Conservation (phyloP, 257 asterid genomes). For the Fraxinus anomala region DNA sequence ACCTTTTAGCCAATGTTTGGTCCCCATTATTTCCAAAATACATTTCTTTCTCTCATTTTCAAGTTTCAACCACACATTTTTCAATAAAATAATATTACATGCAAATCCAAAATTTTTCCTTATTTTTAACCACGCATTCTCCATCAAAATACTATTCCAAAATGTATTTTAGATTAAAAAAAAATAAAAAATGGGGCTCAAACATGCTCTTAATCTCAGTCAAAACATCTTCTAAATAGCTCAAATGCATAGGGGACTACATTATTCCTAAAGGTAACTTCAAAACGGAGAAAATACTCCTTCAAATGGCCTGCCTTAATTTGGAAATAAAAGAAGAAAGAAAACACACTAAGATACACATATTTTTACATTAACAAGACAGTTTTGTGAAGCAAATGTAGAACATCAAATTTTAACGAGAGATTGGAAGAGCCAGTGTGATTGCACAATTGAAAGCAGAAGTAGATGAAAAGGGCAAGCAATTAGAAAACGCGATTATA, state of each 20-base stretch:
- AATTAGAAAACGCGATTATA: neutral
- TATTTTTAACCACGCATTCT: no score
- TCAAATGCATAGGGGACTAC: neutral
- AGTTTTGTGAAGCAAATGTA: neutral
- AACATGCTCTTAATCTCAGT: neutral
- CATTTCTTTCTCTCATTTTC: no score
- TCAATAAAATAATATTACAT: no score
- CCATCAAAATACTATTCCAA: no score
- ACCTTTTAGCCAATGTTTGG: no score
- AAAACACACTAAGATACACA: neutral
- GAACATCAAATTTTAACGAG: neutral
- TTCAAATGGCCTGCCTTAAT: neutral
- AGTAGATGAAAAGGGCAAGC: neutral
- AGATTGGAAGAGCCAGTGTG: neutral
- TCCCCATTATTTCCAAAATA: no score
- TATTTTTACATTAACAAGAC: neutral
- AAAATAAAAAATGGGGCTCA: no score
- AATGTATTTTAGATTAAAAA: no score
- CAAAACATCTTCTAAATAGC: neutral
- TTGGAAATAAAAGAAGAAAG: neutral
- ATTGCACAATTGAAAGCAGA: neutral
- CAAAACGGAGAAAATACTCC: no score
- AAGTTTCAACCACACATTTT: no score
- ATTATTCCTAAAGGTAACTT: neutral
- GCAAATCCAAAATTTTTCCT: no score